Conservation (phyloP, 805 yeast species). For the Lipomyces lipofer region DNA sequence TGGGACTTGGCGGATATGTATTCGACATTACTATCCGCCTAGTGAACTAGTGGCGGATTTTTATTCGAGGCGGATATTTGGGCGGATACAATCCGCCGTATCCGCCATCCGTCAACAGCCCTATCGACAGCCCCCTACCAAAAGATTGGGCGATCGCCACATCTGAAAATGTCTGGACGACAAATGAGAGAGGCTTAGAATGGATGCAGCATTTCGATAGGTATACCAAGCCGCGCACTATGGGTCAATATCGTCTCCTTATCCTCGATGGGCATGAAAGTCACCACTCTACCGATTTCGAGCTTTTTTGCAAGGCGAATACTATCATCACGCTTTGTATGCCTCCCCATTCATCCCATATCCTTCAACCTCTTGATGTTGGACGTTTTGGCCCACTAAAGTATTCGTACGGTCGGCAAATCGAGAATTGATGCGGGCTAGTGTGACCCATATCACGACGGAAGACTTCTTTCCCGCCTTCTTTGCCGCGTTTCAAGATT, state of each 20-base stretch:
- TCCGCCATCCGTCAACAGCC: constrained; percentile 1
- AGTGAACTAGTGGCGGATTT: neutral
- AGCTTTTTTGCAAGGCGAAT: constrained; percentile 5
- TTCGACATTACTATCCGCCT: neutral
- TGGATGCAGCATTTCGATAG: constrained; percentile 10
- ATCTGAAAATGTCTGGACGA: constrained; percentile 4
- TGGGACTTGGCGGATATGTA: constrained; percentile 1
- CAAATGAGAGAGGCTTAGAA: constrained; percentile 3
- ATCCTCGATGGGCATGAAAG: constrained; percentile 16
- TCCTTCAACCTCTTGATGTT: constrained; percentile 13
- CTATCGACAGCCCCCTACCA: constrained; percentile 5
- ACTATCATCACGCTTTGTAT: constrained; percentile 11
- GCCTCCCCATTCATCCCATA: constrained; percentile 19
- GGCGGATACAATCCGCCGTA: neutral
- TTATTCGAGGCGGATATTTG: neutral
- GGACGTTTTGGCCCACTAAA: constrained; percentile 2
- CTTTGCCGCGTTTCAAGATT: neutral
- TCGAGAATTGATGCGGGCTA: neutral
- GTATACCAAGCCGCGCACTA: constrained; percentile 4
- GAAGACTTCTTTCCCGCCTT: neutral
- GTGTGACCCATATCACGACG: neutral
- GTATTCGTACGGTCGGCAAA: neutral
- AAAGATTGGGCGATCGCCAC: constrained; percentile 7
- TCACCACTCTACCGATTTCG: constrained; percentile 10
- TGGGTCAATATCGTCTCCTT: constrained; percentile 7